phyloP scores from a whole-genome alignment of 2,329 filamentous ascomycete species.

The Penicillium sp. region DNA sequence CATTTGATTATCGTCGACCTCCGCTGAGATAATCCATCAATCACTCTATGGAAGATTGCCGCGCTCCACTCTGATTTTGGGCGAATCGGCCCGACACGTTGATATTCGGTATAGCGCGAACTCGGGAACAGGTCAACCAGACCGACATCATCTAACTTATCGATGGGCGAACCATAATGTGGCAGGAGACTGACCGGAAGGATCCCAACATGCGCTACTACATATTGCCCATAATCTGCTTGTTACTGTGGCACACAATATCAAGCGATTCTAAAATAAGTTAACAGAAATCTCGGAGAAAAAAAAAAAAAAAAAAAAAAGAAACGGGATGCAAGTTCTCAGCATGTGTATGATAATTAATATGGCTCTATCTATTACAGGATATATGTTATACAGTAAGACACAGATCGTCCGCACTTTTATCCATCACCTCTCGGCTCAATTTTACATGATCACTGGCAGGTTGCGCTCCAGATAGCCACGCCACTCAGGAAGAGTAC shows the following conservation, averaged over 20 bases:
- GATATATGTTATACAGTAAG: constrained; percentile 7
- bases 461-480: constrained; percentile 47
- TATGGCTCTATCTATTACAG: constrained; percentile 7
- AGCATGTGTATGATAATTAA: constrained; percentile 2
- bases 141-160: background rate
- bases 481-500: constrained; percentile 53
- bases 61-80: constrained; percentile 5
- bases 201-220: background rate
- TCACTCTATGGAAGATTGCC: constrained; percentile 1
- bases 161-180: background rate
- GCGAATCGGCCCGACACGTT: background rate
- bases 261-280: background rate
- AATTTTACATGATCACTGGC: constrained; percentile 30
- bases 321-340: background rate
- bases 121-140: background rate
- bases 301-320: background rate
- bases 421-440: background rate
- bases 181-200: background rate
- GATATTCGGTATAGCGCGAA: background rate
- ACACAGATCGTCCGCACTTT: background rate
- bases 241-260: background rate
- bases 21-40: background rate
- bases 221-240: background rate
- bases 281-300: no score
- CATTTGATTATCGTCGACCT: background rate